Evolutionary conservation across 345 rosid species (phyloP).

Genomic region (Populus euphratica): DNA sequence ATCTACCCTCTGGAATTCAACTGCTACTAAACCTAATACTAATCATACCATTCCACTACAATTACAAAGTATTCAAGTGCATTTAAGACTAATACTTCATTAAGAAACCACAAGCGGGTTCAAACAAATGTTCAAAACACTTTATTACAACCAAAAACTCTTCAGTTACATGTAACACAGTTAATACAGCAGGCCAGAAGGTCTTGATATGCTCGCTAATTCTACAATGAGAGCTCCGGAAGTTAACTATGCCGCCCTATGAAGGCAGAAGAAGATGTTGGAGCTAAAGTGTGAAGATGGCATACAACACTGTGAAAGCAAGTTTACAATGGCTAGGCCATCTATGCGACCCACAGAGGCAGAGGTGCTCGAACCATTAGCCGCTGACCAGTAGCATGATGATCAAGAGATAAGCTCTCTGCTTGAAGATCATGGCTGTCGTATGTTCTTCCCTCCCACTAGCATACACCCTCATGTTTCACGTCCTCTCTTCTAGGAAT

Average conservation of each 20-base stretch:
- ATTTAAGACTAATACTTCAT: no score
- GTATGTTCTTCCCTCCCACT: conserved; percentile 54
- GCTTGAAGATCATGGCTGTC: conserved; percentile 84
- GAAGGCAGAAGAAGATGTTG: neutral
- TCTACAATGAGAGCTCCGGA: neutral
- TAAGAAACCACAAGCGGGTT: no score
- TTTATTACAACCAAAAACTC: neutral
- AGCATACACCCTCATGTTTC: conserved; percentile 75
- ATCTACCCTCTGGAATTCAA: no score
- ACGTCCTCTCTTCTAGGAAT: conserved; percentile 79
- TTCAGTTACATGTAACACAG: neutral
- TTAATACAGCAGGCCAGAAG: neutral
- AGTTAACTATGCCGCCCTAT: neutral
- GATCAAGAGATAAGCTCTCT: conserved; percentile 72
- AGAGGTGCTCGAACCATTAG: conserved; percentile 51
- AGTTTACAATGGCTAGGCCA: conserved; percentile 10
- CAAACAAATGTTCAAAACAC: no score
- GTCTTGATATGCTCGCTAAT: no score
- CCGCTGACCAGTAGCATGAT: conserved; percentile 53
- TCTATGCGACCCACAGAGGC: conserved; percentile 57
- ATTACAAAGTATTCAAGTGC: no score
- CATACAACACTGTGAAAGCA: neutral
- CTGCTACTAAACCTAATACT: no score
- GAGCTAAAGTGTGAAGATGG: neutral
- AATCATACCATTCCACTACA: no score